Conservation (phyloP, 2,329 filamentous ascomycete genomes). For the Eutypa lata region DNA sequence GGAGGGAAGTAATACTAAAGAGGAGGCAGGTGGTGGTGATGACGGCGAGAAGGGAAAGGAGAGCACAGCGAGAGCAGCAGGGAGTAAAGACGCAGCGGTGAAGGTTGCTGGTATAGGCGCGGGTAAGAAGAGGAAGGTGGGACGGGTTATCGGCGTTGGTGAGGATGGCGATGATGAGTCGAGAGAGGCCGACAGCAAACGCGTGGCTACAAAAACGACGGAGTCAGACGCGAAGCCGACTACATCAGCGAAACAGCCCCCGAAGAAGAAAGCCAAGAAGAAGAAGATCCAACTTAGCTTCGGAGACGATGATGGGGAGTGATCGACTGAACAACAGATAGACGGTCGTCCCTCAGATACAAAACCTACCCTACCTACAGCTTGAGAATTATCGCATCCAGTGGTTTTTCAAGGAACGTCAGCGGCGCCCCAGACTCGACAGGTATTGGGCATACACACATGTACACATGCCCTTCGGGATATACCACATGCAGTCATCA, state of each 20-base stretch:
- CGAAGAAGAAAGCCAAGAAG: slow-evolving; percentile 58
- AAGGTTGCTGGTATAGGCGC: slow-evolving; percentile 39
- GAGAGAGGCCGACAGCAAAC: slow-evolving; percentile 16
- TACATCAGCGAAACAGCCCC: slow-evolving; percentile 13
- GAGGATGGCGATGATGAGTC: slow-evolving; percentile 28
- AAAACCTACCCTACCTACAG: not conserved
- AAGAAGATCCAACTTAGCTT: slow-evolving; percentile 69
- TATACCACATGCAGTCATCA: too few relatives aligned
- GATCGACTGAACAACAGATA: slow-evolving; percentile 4
- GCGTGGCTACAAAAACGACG: slow-evolving; percentile 1
- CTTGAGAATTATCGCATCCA: not conserved
- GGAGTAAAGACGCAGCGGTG: too few relatives aligned
- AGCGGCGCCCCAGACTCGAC: too few relatives aligned
- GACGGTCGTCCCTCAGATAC: too few relatives aligned
- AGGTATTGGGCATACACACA: too few relatives aligned
- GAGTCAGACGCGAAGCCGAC: slow-evolving; percentile 1
- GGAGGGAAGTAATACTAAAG: slow-evolving; percentile 12
- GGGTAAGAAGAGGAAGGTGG: slow-evolving; percentile 54
- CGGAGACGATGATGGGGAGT: slow-evolving; percentile 52
- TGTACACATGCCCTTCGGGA: too few relatives aligned
- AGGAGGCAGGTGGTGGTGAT: not conserved
- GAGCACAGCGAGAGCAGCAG: too few relatives aligned
- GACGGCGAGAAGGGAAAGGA: slow-evolving; percentile 7
- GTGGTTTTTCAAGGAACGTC: too few relatives aligned
- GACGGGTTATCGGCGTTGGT: slow-evolving; percentile 42